These are phyloP conservation scores for Cutaneotrichosporon cutaneum DNA, from an alignment of 1,284 basidiomycete genomes.

Conservation along the genomic window DNA sequence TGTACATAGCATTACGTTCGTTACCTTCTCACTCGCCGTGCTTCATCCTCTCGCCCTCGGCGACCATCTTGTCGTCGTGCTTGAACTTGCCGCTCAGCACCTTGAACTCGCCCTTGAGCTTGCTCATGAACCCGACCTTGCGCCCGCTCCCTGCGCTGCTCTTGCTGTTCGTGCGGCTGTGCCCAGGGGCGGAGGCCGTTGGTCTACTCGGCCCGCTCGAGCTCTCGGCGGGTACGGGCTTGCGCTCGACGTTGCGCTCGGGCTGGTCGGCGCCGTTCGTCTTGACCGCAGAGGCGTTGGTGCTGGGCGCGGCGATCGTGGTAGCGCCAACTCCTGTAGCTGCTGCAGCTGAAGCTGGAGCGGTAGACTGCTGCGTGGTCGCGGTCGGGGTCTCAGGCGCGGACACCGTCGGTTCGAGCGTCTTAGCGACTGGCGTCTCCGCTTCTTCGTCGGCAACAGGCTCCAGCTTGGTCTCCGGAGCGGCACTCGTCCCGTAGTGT, in stretches of 20 bases:
- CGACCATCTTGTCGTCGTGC: constrained; percentile 25
- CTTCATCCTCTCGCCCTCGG: neutral
- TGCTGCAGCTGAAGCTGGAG: too few species aligned
- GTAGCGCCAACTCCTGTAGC: neutral
- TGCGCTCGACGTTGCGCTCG: constrained; percentile 12
- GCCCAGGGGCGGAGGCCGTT: neutral
- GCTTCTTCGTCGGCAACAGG: too few species aligned
- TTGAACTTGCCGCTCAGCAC: constrained; percentile 34
- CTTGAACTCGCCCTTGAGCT: constrained; percentile 48
- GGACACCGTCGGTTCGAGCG: too few species aligned
- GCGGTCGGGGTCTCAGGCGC: too few species aligned
- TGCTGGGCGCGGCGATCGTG: neutral
- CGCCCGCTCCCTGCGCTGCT: constrained; percentile 15
- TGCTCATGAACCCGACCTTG: constrained; percentile 43
- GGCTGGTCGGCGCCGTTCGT: neutral
- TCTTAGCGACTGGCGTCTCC: too few species aligned
- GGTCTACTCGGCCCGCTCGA: neutral
- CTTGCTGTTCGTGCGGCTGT: constrained; percentile 14
- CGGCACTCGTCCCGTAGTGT: too few species aligned
- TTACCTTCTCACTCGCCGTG: neutral
- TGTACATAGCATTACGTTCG: neutral
- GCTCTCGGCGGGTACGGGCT: neutral
- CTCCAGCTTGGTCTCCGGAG: too few species aligned
- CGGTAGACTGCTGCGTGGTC: too few species aligned
- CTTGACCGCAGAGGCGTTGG: neutral